Evolutionary conservation across 192 early-diverging fungal species (phyloP).

Genomic region (Coemansia aciculifera): DNA sequence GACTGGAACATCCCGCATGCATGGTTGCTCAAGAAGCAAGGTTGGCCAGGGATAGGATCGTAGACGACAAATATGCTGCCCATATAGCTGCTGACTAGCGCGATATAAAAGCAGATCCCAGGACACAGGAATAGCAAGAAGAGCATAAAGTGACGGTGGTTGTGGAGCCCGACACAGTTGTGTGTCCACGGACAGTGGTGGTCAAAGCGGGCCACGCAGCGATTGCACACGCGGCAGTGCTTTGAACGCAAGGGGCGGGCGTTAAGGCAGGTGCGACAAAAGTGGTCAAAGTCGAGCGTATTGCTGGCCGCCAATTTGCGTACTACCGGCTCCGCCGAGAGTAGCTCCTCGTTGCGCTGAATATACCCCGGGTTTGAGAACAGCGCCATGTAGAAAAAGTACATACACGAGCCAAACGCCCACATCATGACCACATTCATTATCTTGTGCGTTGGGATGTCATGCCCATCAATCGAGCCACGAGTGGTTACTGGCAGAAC

Average conservation of each 20-base stretch:
- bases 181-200: constrained; percentile 98
- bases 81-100: constrained; percentile 64
- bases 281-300: constrained; percentile 72
- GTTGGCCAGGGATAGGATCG: constrained; percentile 55
- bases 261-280: constrained; percentile 83
- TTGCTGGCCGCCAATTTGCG: constrained; percentile 66
- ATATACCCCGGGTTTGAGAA: constrained; percentile 80
- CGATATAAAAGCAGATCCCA: constrained; percentile 61
- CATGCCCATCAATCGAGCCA: constrained; percentile 29
- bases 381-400: constrained; percentile 75
- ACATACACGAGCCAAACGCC: constrained; percentile 62
- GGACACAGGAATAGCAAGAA: constrained; percentile 70
- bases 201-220: constrained; percentile 93
- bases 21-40: constrained; percentile 59
- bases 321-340: constrained; percentile 36
- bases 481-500: constrained; percentile 67
- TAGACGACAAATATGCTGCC: constrained; percentile 53
- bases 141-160: constrained; percentile 85
- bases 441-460: constrained; percentile 27
- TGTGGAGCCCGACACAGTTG: constrained; percentile 89
- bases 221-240: constrained; percentile 90
- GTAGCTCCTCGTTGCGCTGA: constrained; percentile 50
- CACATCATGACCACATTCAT: constrained; percentile 69
- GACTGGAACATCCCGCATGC: constrained; percentile 74
- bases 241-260: constrained; percentile 87